These are phyloP conservation scores for Filobasidium floriforme DNA, from an alignment of 768 basidiomycete species.

Conservation along the genomic window DNA sequence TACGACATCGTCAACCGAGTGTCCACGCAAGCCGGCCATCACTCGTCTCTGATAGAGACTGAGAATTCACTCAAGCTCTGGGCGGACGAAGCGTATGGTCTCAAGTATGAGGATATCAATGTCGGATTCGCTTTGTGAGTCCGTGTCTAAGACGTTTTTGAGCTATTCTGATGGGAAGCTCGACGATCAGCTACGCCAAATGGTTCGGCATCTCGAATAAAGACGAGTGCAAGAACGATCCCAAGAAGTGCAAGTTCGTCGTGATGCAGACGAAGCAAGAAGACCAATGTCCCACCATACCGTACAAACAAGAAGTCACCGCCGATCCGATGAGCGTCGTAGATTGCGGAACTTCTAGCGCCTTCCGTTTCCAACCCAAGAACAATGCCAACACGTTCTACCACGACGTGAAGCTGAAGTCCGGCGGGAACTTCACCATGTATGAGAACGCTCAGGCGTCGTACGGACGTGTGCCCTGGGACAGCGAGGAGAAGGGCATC, in stretches of 20 bases:
- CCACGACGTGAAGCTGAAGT: not conserved
- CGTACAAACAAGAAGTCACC: too few species aligned
- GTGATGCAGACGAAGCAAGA: not conserved
- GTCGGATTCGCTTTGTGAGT: slow-evolving; percentile 8
- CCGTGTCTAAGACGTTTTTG: not conserved
- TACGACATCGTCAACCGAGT: not conserved
- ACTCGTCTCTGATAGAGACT: not conserved
- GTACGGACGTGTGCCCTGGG: not conserved
- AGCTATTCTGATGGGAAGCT: not conserved
- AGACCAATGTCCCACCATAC: too few species aligned
- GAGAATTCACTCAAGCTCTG: not conserved
- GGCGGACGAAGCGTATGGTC: not conserved
- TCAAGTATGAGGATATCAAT: not conserved
- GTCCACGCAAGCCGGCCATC: not conserved
- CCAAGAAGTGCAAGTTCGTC: not conserved
- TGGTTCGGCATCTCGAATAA: not conserved
- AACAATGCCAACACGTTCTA: not conserved
- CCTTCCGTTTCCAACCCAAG: not conserved
- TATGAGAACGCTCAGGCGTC: not conserved
- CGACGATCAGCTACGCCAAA: not conserved
- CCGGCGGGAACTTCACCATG: not conserved
- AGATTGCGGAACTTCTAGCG: not conserved
- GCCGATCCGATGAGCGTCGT: not conserved
- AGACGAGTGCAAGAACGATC: not conserved
- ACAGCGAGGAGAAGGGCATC: not conserved